Evolutionary conservation across 441 rosid species (phyloP), one percentile per base, ranked within the genome.

Genomic region (Melianthus villosus): DNA sequence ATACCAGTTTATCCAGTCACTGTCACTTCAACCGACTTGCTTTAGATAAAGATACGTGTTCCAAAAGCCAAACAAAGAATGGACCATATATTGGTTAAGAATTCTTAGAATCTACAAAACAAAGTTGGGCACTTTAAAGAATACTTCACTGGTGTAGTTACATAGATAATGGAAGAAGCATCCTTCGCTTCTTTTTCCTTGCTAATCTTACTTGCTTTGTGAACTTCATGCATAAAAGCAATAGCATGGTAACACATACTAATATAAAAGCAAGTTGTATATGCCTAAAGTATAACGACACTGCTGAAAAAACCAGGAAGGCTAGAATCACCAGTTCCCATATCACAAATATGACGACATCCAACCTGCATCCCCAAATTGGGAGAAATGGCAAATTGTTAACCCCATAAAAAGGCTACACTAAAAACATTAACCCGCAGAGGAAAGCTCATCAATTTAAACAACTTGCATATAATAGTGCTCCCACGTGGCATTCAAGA

Each of bases 121-220:
- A 50, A 56, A 51, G 55, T 25, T n/a, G 33, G 36, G 42, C 33
- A 16, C 22, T 28, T 48, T 34, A 7, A 29, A 51, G 38, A 53
- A 48, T 6, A 34, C 31, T 45, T 43, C 42, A 9, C 38, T 38
- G 40, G 25, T 38, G 17, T 34, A 25, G 55, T 66, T 69, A 87
- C 93, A 87, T 80, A 16, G 97, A 87, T 52, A 87, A 61, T 9
- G 97, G 97, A 56, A 87, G 95, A 65, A 87, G 93, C 97, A 87
- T 83, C 66, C 97, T 68, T 53, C 87, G 73, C 61, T 72, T 87
- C 82, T 76, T 83, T 54, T 76, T 87, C 72, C 81, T 74, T 9
- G 82, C 72, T 50, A 63, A 40, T 59, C 79, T 74, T 56, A 67
- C 82, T 58, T 77, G 83, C 77, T 89, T 83, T 17, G 69, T 59